Percentiles rank a stretch among this genome's conserved stretches.
Evolutionary conservation across 495 filamentous ascomycete species (phyloP).

Genomic region (Hypoxylon rickii): DNA sequence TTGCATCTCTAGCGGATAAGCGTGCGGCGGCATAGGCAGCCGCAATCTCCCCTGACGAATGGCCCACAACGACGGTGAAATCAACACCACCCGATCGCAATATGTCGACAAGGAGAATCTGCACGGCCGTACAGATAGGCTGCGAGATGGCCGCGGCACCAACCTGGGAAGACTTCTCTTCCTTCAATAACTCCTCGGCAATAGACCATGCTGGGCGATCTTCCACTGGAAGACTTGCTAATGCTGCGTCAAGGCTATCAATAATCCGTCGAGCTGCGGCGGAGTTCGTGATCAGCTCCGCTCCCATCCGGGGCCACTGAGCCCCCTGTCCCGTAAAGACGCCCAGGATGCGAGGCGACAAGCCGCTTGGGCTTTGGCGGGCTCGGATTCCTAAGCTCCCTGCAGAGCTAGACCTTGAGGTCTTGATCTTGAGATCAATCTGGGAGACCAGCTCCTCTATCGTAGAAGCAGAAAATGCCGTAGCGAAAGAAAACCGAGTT

Average conservation of each 20-base stretch:
- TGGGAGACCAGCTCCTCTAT: slow-evolving; percentile 20
- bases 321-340: slow-evolving; percentile 11
- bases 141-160: slow-evolving; percentile 18
- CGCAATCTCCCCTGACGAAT: slow-evolving; percentile 66
- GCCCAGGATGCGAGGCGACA: slow-evolving; percentile 8
- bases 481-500: slow-evolving; percentile 1
- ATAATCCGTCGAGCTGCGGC: neutral
- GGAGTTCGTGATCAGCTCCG: neutral
- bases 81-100: slow-evolving; percentile 52
- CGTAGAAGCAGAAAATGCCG: neutral
- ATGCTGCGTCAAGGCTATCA: neutral
- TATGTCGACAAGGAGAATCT: slow-evolving; percentile 57
- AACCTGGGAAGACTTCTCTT: neutral
- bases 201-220: slow-evolving; percentile 3
- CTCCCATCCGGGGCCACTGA: slow-evolving; percentile 3
- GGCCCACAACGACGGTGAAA: slow-evolving; percentile 57
- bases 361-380: neutral
- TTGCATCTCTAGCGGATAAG: slow-evolving; percentile 41
- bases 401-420: neutral
- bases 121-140: slow-evolving; percentile 37
- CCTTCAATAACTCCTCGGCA: neutral
- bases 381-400: neutral
- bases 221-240: neutral
- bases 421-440: neutral
- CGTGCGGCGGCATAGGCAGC: slow-evolving; percentile 51